Base-by-base conservation (phyloP, 1,284 basidiomycete genomes). In the Pascua sp. region DNA sequence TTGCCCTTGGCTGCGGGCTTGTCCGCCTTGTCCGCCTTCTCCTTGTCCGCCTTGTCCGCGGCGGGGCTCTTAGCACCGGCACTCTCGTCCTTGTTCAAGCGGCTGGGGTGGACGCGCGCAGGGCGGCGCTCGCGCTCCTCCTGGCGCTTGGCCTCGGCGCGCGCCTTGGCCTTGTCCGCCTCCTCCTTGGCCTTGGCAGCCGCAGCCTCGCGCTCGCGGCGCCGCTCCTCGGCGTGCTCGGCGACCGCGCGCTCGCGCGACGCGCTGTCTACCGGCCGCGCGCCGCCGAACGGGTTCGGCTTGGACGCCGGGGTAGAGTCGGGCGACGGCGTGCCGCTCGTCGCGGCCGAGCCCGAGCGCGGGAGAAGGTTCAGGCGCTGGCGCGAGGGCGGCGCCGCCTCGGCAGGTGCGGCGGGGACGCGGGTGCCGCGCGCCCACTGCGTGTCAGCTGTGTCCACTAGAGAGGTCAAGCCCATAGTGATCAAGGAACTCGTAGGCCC, bases 181-280 rank as follows among this genome's bases (percentile, higher is more conserved):
- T 58, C 61, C 50, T 57, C 68, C 46, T 79, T 76, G 49, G 77
- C 75, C 46, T 67, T 70, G 46, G 59, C 43, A 39, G 63, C 64
- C 38, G 64, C 66, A 41, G 56, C 66, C 46, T 53, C 45, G 46
- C 52, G 52, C 47, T 67, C 69, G 56, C 66, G 67, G 50, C 63
- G 65, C 13, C 71, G 56, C 56, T 72, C 67, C 53, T 64, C 72
- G 18, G 70, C 70, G 36, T 62, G 63, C 36, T 58, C 51, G 39
- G 61, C 68, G 13, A 70, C 75, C 51, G 68, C 88, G 52, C 83
- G 84, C 71, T 97, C 92, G 55, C 85, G 85, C 3, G 83, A 80
- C 17, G 86, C 80, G 9, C 88, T 86, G 74, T 97, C 91, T 39
- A 97, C 88, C 12, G 94, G 92, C 68, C 89, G 91, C 43, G 95